Evolutionary conservation across 2,329 filamentous ascomycete species (phyloP).

Genomic region (Aspergillus niger): DNA sequence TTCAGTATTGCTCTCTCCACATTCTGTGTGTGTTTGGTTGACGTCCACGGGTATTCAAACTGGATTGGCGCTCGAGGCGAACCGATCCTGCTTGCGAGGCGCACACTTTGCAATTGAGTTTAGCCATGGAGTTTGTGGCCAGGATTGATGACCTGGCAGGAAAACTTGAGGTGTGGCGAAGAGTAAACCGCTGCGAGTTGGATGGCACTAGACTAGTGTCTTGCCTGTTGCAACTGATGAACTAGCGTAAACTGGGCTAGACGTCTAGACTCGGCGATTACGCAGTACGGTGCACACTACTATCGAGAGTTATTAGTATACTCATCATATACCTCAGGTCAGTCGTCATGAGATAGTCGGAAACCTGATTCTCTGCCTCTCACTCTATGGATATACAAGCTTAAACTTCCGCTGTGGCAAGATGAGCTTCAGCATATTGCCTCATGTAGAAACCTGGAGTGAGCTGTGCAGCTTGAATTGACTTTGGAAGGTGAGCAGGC

Average conservation of each 20-base stretch:
- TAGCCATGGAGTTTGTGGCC: neutral
- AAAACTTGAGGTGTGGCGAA: neutral
- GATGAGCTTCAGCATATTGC: neutral
- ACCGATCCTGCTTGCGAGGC: neutral
- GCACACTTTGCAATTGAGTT: neutral
- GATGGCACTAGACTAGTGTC: neutral
- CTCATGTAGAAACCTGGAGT: neutral
- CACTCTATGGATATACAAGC: neutral
- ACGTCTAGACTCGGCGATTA: neutral
- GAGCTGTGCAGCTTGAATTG: neutral
- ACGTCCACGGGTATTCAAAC: neutral
- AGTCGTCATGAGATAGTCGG: neutral
- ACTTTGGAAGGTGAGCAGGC: neutral
- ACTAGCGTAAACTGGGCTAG: neutral
- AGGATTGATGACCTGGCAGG: neutral
- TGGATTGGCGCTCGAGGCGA: neutral
- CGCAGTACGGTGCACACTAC: neutral
- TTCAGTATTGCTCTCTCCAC: neutral
- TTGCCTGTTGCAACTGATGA: neutral
- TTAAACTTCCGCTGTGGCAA: neutral
- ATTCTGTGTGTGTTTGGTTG: neutral
- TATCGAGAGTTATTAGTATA: neutral
- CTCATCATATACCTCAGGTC: neutral
- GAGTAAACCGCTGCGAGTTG: no score
- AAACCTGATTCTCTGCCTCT: neutral